Percentiles rank a stretch among this genome's conserved stretches.
These are phyloP conservation scores for Eucalyptus caleyi DNA, from an alignment of 345 rosid genomes.

Conservation along the genomic window DNA sequence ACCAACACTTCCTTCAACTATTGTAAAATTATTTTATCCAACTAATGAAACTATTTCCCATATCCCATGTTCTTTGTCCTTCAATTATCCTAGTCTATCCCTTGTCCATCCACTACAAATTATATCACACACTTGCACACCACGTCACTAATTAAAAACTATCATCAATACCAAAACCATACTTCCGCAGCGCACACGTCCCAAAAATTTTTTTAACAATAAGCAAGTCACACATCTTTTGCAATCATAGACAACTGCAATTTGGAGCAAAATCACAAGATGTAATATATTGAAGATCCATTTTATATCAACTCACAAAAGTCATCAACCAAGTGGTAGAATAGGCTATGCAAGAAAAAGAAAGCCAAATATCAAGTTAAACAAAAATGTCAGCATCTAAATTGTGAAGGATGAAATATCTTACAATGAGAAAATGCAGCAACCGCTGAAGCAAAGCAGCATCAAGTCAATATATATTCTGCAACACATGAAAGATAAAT, in stretches of 20 bases:
- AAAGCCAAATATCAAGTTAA: not conserved
- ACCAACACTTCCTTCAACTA: too few relatives aligned
- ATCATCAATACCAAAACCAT: too few relatives aligned
- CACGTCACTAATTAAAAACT: too few relatives aligned
- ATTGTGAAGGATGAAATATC: not conserved
- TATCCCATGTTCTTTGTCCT: too few relatives aligned
- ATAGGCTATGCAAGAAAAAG: not conserved
- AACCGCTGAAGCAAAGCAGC: conserved; percentile 88
- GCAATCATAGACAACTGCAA: not conserved
- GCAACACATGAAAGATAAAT: not conserved
- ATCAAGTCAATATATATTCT: conserved; percentile 82
- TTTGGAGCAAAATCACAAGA: not conserved
- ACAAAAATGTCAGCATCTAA: not conserved
- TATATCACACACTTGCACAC: too few relatives aligned
- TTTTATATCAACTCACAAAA: not conserved
- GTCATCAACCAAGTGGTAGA: not conserved
- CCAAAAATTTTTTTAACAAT: too few relatives aligned
- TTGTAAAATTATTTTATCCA: too few relatives aligned
- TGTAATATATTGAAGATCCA: not conserved
- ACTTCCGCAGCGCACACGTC: too few relatives aligned
- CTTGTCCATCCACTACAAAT: too few relatives aligned
- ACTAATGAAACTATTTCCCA: too few relatives aligned
- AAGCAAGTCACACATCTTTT: not conserved
- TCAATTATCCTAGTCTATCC: too few relatives aligned
- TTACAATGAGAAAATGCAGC: conserved; percentile 71